Evolutionary conservation across 2,329 filamentous ascomycete species (phyloP), one percentile per base, ranked within the genome.

Genomic region (Stagonosporopsis vannaccii): DNA sequence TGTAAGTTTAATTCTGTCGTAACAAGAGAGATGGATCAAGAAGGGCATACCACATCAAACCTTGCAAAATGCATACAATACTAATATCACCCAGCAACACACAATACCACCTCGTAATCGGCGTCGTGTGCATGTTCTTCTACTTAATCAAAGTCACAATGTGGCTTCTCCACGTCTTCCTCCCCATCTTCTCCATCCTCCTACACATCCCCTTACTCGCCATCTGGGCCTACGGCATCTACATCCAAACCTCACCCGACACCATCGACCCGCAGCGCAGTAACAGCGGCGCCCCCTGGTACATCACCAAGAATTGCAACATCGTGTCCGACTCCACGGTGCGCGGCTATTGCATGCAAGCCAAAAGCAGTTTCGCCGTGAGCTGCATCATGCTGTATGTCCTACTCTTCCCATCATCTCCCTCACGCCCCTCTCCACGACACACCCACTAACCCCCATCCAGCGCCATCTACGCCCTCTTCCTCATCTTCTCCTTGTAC

Each of bases 71-170:
- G 4, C 37, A 25, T 28, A 41, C 22, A 17, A 28, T 17, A 43
- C 41, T 20, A 6, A 20, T 3, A 4, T 26, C 2, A 6, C 26
- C 39, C 69, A 93, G 90, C 52, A 80, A 91, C 60, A 92, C 90
- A 43, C 81, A 88, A 65, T 91, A 85, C 78, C 92, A 93, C 69
- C 85, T 92, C 64, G 88, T 88, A 70, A 88, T 92, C 64, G 89
- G 89, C 33, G 84, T 94, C 62, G 80, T 92, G 50, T 87, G 86
- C 55, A 88, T 90, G 73, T 94, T 94, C 79, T 82, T 92, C 72
- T 83, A 91, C 59, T 82, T 93, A 40, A 80, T 83, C 73, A 92
- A 92, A 79, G 81, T 85, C 61, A 85, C 89, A 59, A 81, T 85
- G 68, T 87, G 85, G 77, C 85, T 91, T 68, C 86, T 92, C 82